Base-by-base conservation (phyloP, 2,329 filamentous ascomycete genomes). In the Colletotrichum destructivum region DNA sequence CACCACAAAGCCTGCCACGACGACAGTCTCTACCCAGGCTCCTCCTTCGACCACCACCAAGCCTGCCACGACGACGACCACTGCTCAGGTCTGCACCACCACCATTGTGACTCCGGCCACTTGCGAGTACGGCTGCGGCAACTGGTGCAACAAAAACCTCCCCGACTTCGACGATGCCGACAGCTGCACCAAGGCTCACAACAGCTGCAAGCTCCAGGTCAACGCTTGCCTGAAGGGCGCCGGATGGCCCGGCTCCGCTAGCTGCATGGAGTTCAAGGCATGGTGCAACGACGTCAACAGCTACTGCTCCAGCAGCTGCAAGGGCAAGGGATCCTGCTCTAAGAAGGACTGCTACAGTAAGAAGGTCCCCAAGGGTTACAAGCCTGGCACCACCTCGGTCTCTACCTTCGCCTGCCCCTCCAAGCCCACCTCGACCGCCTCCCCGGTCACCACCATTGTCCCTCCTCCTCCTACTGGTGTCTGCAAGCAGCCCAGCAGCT, bases 81-180 rank as follows among this genome's bases (percentile, higher is more conserved):
- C 77, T 38, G 78, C 79, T 49, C 76, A 82, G n/a, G 77, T 86
- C 63, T 89, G 88, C 79, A 87, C 84, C 12, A 79, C 83, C 59
- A 88, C 85, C 31, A 78, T 81, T 31, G 81, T 83, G 13, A 77
- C 83, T 31, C 84, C 86, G 12, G 79, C 85, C 59, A 81, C 79
- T 40, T 89, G 88, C 78, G 88, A 89, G 77, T 89, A 88, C 79
- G 81, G 84, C 74, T 86, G 85, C 74, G 88, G 88, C 59, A 84
- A 82, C 72, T 90, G 88, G 87, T 89, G 87, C 76, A 84, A 83
- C 47, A 82, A 81, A 56, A 82, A 86, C 16, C 77, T 89, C 15
- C 87, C 87, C 31, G 79, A 84, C 74, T 90, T 84, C 80, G 77
- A 78, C 51, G 81, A 88, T 76, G 73, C 80, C 67, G 72, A 76